Percentiles rank a stretch among this genome's conserved stretches.
Conservation (phyloP, 805 yeast species). For the Barnettozyma siamensis region DNA sequence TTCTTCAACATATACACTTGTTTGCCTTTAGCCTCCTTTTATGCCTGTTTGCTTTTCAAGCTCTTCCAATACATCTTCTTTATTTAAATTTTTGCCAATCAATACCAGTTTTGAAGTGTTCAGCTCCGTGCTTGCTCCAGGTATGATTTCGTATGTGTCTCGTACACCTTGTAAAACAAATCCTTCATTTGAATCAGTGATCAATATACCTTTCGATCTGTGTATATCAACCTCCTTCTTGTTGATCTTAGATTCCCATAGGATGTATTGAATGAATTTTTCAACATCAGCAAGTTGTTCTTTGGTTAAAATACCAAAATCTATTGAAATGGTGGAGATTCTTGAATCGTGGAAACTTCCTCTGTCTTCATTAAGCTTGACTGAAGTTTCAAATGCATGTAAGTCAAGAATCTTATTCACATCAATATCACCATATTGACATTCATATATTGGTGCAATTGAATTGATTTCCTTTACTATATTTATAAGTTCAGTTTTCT, state of each 20-base stretch:
- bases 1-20: not conserved
- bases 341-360: slow-evolving; percentile 43
- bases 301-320: slow-evolving; percentile 32
- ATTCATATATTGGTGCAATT: slow-evolving; percentile 58
- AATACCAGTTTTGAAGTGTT: slow-evolving; percentile 56
- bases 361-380: slow-evolving; percentile 21
- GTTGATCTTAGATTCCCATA: slow-evolving; percentile 64
- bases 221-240: slow-evolving; percentile 60
- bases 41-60: slow-evolving; percentile 21
- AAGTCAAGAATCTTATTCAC: slow-evolving; percentile 64
- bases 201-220: slow-evolving; percentile 72
- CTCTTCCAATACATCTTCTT: slow-evolving; percentile 31
- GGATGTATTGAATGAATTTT: slow-evolving; percentile 55
- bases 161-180: slow-evolving; percentile 76
- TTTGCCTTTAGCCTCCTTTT: not conserved
- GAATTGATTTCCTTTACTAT: slow-evolving; percentile 55
- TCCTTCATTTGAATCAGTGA: slow-evolving; percentile 29
- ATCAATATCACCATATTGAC: slow-evolving; percentile 73
- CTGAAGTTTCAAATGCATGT: slow-evolving; percentile 61
- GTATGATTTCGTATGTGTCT: slow-evolving; percentile 79
- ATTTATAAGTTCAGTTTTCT: slow-evolving; percentile 28
- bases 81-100: slow-evolving; percentile 61
- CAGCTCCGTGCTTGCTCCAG: slow-evolving; percentile 34
- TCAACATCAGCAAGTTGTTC: slow-evolving; percentile 46
- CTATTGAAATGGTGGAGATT: slow-evolving; percentile 47